Evolutionary conservation across 1,284 basidiomycete species (phyloP).

Genomic region (Pseudozyma pruni): DNA sequence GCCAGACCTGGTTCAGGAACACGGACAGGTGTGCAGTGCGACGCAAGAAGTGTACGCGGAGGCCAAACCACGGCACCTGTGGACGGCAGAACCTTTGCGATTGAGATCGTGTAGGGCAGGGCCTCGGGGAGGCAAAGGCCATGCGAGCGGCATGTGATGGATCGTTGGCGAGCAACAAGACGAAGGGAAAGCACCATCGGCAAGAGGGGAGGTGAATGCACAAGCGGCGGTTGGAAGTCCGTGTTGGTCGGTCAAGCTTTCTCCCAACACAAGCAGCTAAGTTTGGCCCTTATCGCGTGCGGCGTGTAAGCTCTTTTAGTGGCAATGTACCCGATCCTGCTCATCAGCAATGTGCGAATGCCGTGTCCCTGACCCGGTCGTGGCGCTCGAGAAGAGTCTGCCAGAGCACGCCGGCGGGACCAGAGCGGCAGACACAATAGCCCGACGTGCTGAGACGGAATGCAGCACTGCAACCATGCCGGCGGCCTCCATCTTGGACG

Average conservation of each 20-base stretch:
- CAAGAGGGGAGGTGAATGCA: background rate
- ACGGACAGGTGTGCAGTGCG: too few relatives aligned
- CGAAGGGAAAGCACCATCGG: background rate
- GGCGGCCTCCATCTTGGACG: background rate
- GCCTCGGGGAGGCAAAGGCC: too few relatives aligned
- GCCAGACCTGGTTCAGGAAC: too few relatives aligned
- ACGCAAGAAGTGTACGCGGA: too few relatives aligned
- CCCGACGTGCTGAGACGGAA: background rate
- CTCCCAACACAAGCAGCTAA: background rate
- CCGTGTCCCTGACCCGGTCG: too few relatives aligned
- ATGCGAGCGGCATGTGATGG: background rate
- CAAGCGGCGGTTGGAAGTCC: slow-evolving; percentile 8
- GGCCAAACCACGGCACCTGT: too few relatives aligned
- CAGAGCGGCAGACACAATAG: background rate
- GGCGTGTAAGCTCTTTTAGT: too few relatives aligned
- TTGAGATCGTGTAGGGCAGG: too few relatives aligned
- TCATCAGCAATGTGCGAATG: background rate
- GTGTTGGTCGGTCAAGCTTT: background rate
- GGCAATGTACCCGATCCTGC: too few relatives aligned
- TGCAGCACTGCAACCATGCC: background rate
- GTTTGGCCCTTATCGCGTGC: background rate
- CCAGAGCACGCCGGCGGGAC: too few relatives aligned
- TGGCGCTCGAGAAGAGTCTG: too few relatives aligned
- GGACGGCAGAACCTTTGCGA: too few relatives aligned
- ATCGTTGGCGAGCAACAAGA: background rate